A percentile compares a stretch with the other conserved stretches of the same genome.
These are phyloP conservation scores for Eutypa lata DNA, from an alignment of 2,329 filamentous ascomycete species.

Conservation along the genomic window DNA sequence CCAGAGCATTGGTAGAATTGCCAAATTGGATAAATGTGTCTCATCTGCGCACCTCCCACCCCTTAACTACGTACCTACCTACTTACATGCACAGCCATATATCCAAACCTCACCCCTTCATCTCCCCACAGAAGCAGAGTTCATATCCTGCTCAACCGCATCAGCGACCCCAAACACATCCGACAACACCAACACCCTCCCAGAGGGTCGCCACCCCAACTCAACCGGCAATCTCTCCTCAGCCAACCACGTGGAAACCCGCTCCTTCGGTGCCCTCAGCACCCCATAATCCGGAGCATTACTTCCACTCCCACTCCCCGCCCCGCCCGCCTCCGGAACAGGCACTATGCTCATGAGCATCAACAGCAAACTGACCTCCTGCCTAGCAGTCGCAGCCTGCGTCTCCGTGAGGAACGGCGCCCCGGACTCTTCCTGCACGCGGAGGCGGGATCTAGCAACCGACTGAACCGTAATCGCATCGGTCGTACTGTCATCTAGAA, in stretches of 20 bases:
- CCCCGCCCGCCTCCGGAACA: constrained; percentile 13
- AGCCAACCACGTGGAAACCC: constrained; percentile 9
- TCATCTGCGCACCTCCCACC: no score
- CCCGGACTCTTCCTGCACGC: constrained; percentile 9
- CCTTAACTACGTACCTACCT: no score
- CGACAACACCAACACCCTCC: constrained; percentile 6
- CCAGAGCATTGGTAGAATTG: no score
- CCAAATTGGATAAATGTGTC: no score
- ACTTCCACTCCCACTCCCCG: constrained; percentile 1
- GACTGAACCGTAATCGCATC: constrained; percentile 10
- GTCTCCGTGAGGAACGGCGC: constrained; percentile 1
- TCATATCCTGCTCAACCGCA: no score
- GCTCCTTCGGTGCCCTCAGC: constrained; percentile 11
- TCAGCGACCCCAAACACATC: no score
- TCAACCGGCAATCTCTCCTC: constrained; percentile 15
- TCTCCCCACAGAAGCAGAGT: no score
- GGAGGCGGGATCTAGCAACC: constrained; percentile 11
- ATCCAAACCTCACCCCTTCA: no score
- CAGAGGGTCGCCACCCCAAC: constrained; percentile 13
- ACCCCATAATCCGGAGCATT: constrained; percentile 3
- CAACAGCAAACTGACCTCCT: background rate
- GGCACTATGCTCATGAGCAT: constrained; percentile 12
- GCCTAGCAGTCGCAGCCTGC: background rate
- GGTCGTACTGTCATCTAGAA: constrained; percentile 9
- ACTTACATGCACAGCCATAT: no score